These are phyloP conservation scores for Blastocystis hominis DNA, from an alignment of 352 stramenopile genomes.

Conservation along the genomic window DNA sequence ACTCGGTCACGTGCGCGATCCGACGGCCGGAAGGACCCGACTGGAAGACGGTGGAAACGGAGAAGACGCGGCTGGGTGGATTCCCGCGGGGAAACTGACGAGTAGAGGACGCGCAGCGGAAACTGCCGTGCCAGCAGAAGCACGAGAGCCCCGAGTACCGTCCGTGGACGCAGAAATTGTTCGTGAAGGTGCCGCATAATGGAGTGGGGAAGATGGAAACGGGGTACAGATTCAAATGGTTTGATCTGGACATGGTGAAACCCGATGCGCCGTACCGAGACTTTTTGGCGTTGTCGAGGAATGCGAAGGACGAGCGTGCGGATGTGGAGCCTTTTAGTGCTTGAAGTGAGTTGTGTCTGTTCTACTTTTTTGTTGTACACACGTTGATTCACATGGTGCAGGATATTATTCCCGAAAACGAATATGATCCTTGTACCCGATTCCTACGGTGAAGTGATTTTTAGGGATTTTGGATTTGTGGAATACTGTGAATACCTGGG, in stretches of 20 bases:
- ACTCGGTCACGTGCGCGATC: neutral
- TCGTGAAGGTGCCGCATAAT: neutral
- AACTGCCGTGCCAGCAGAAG: conserved; percentile 34
- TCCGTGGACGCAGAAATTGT: conserved; percentile 27
- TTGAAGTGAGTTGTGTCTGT: too few species aligned
- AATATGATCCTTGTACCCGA: neutral
- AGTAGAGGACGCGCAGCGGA: neutral
- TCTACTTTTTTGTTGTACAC: too few species aligned
- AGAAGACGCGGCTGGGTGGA: conserved; percentile 28
- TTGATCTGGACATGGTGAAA: conserved; percentile 6
- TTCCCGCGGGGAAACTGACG: neutral
- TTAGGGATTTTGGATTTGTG: conserved; percentile 12
- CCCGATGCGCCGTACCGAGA: conserved; percentile 5
- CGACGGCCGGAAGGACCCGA: conserved; percentile 8
- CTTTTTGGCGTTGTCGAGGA: conserved; percentile 33
- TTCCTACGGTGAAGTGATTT: neutral
- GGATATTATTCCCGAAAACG: conserved; percentile 48
- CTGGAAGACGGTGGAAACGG: conserved; percentile 28
- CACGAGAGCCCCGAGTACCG: neutral
- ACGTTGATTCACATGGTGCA: neutral
- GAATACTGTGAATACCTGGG: conserved; percentile 37
- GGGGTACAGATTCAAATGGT: conserved; percentile 43
- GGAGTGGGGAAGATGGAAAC: conserved; percentile 4
- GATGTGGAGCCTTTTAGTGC: neutral
- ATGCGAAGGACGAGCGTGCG: neutral